Conservation (phyloP, 352 stramenopile genomes). For the Phytophthora capsici region DNA sequence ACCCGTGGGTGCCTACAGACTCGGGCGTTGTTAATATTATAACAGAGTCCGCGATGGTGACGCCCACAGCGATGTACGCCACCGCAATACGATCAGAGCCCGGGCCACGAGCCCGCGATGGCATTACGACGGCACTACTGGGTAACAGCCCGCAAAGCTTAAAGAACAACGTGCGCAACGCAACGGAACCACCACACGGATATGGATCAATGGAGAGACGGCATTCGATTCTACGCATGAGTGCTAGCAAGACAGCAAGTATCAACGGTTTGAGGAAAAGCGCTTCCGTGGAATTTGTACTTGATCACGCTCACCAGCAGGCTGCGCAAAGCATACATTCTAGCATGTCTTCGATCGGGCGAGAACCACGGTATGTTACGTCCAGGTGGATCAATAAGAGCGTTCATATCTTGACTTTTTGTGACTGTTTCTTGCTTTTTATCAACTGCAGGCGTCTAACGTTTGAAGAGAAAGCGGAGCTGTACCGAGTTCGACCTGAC, state of each 20-base stretch:
- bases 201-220: constrained; percentile 44
- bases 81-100: constrained; percentile 29
- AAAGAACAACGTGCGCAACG: constrained; percentile 10
- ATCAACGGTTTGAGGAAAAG: constrained; percentile 60
- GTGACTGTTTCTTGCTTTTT: constrained; percentile 17
- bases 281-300: constrained; percentile 73
- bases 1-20: constrained; percentile 30
- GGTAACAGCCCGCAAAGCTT: constrained; percentile 2
- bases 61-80: constrained; percentile 24
- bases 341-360: constrained; percentile 49
- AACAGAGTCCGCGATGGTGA: constrained; percentile 27
- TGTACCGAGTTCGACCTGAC: constrained; percentile 84
- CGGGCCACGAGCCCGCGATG: constrained; percentile 15
- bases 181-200: constrained; percentile 18
- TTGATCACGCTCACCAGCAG: constrained; percentile 52
- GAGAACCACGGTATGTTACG: constrained; percentile 52
- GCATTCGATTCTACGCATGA: constrained; percentile 76
- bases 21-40: constrained; percentile 20
- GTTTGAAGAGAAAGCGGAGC: constrained; percentile 79
- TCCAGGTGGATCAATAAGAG: neutral
- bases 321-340: constrained; percentile 39
- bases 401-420: constrained; percentile 4
- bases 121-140: constrained; percentile 35
- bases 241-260: constrained; percentile 36
- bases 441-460: constrained; percentile 59